These are phyloP conservation scores for Candida gorgasii DNA, from an alignment of 805 yeast genomes.

Conservation along the genomic window DNA sequence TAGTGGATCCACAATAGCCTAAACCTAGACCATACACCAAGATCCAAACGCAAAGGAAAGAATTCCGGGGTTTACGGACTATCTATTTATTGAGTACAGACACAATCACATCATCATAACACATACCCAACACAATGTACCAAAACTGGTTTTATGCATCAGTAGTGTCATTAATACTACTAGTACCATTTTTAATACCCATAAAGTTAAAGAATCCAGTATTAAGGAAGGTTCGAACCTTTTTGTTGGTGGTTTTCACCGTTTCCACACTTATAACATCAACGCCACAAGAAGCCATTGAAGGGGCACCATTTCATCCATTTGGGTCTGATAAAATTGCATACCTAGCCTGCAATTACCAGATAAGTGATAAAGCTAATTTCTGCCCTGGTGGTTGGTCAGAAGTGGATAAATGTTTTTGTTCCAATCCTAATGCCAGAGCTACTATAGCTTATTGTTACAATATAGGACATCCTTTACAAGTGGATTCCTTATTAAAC, in stretches of 20 bases:
- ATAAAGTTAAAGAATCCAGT: slow-evolving; percentile 51
- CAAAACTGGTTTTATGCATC: slow-evolving; percentile 18
- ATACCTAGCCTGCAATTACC: slow-evolving; percentile 30
- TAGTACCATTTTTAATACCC: slow-evolving; percentile 32
- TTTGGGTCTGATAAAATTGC: slow-evolving; percentile 33
- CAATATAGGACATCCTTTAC: slow-evolving; percentile 22
- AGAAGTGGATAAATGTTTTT: slow-evolving; percentile 21
- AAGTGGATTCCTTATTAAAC: slow-evolving; percentile 24
- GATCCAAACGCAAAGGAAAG: too few relatives aligned
- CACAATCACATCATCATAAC: background rate
- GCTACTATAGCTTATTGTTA: slow-evolving; percentile 41
- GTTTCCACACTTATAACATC: slow-evolving; percentile 29
- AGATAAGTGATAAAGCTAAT: slow-evolving; percentile 19
- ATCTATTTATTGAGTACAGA: too few relatives aligned
- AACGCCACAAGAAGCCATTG: slow-evolving; percentile 35
- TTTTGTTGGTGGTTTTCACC: slow-evolving; percentile 16
- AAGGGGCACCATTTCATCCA: slow-evolving; percentile 34
- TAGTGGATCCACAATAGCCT: too few relatives aligned
- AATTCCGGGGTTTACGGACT: too few relatives aligned
- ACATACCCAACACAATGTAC: slow-evolving; percentile 17
- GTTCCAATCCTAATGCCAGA: slow-evolving; percentile 32
- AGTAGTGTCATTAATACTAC: slow-evolving; percentile 14
- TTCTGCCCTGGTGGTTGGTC: slow-evolving; percentile 24
- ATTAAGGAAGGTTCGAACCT: slow-evolving; percentile 20
- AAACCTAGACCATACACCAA: too few relatives aligned